phyloP scores from a whole-genome alignment of 257 asterid species.

The Echium plantagineum region DNA sequence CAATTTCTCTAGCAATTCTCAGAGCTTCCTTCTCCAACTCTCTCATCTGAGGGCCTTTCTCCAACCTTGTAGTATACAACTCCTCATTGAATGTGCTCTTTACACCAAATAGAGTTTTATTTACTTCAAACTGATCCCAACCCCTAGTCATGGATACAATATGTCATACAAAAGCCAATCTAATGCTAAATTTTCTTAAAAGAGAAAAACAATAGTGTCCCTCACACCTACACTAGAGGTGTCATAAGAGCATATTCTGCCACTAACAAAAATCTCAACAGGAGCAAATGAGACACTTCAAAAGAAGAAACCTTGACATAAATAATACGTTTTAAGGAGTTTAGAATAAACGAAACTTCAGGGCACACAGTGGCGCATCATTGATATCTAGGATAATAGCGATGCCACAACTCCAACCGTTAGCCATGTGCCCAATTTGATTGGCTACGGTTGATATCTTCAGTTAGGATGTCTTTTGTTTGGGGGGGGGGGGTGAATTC shows the following conservation, averaged over 20 bases:
- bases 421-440: too few species aligned
- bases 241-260: too few species aligned
- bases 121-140: slow-evolving; percentile 94
- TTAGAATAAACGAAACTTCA: too few species aligned
- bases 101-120: slow-evolving; percentile 80
- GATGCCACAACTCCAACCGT: background rate
- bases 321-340: too few species aligned
- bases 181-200: too few species aligned
- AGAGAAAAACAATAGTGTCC: background rate
- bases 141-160: slow-evolving; percentile 31
- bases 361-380: background rate
- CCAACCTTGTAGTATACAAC: slow-evolving; percentile 89
- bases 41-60: slow-evolving; percentile 78
- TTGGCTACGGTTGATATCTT: too few species aligned
- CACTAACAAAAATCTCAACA: too few species aligned
- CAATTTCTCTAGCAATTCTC: slow-evolving; percentile 84
- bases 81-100: slow-evolving; percentile 93
- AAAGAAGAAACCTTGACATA: too few species aligned
- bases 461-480: too few species aligned
- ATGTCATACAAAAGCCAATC: background rate
- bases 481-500: too few species aligned
- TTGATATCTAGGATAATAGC: background rate
- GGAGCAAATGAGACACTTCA: background rate
- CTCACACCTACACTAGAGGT: background rate
- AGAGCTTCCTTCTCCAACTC: slow-evolving; percentile 82